A percentile compares a stretch with the other conserved stretches of the same genome.
These are phyloP conservation scores for Hypericum perforatum DNA, from an alignment of 345 rosid genomes.

Conservation along the genomic window DNA sequence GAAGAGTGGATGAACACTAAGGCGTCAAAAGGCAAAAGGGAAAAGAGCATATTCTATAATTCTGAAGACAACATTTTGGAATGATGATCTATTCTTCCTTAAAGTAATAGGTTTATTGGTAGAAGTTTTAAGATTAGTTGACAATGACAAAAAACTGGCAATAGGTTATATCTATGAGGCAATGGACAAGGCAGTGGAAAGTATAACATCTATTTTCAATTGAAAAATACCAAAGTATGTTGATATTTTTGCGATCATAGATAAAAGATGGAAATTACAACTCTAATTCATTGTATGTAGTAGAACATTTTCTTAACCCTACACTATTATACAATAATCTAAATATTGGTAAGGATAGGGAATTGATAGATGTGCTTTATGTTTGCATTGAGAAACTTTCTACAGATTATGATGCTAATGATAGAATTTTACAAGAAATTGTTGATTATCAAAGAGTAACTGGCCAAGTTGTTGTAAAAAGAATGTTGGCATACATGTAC, in stretches of 20 bases:
- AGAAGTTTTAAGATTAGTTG: slow-evolving; percentile 8
- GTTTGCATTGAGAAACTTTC: not conserved
- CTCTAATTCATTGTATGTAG: slow-evolving; percentile 12
- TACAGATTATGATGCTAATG: not conserved
- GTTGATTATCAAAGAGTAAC: not conserved
- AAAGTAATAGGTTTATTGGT: slow-evolving; percentile 9
- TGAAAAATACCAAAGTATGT: slow-evolving; percentile 2
- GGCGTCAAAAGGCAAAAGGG: not conserved
- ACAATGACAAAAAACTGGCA: slow-evolving; percentile 8
- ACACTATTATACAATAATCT: not conserved
- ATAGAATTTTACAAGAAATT: not conserved
- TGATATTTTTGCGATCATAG: no score
- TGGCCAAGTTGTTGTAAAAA: not conserved
- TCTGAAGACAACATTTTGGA: slow-evolving; percentile 12
- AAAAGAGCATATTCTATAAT: no score
- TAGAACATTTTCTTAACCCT: not conserved
- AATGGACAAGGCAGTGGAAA: slow-evolving; percentile 7
- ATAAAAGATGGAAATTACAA: no score
- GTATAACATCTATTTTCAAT: not conserved
- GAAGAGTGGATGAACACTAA: slow-evolving; percentile 2
- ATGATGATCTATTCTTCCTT: not conserved
- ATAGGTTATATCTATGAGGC: slow-evolving; percentile 18
- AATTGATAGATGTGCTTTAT: not conserved
- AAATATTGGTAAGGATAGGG: not conserved
- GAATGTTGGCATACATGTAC: not conserved